Conservation (phyloP, 2,329 filamentous ascomycete species). For the Phoma sp. region DNA sequence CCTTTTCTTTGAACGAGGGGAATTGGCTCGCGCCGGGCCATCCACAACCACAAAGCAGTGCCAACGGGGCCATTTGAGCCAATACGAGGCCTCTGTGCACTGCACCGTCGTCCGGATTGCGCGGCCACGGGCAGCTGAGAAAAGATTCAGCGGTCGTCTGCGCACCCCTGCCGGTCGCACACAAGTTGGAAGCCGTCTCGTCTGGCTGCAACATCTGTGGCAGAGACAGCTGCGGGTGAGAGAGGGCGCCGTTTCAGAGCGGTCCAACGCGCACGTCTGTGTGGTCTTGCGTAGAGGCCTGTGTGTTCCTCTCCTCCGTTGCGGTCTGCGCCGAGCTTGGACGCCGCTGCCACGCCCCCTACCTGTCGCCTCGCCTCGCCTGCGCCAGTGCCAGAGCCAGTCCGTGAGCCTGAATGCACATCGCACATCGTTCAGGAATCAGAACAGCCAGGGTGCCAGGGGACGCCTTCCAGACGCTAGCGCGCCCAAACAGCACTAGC, state of each 20-base stretch:
- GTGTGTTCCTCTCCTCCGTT: too few species aligned
- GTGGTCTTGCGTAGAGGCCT: constrained; percentile 18
- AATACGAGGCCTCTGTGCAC: constrained; percentile 13
- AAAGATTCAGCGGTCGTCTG: constrained; percentile 16
- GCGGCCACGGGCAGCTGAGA: constrained; percentile 18
- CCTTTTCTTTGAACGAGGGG: constrained; percentile 2
- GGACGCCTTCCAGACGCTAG: constrained; percentile 11
- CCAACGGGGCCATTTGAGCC: constrained; percentile 6
- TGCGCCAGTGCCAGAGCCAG: too few species aligned
- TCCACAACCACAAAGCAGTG: constrained; percentile 10
- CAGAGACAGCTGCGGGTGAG: not conserved
- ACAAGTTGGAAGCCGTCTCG: not conserved
- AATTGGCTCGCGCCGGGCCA: constrained; percentile 10
- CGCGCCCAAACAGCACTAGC: constrained; percentile 14
- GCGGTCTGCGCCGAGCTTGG: constrained; percentile 1
- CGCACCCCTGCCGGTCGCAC: constrained; percentile 11
- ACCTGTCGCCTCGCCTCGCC: constrained; percentile 5
- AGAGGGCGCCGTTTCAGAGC: constrained; percentile 11
- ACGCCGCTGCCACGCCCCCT: constrained; percentile 11
- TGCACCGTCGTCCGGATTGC: constrained; percentile 14
- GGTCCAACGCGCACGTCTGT: constrained; percentile 10
- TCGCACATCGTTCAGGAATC: constrained; percentile 12
- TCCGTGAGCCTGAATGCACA: too few species aligned
- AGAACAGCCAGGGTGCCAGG: not conserved
- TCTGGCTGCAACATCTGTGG: constrained; percentile 11